A percentile compares a stretch with the other conserved stretches of the same genome.
Evolutionary conservation across 495 filamentous ascomycete genomes (phyloP).

Genomic region (Aspergillus cristatus): DNA sequence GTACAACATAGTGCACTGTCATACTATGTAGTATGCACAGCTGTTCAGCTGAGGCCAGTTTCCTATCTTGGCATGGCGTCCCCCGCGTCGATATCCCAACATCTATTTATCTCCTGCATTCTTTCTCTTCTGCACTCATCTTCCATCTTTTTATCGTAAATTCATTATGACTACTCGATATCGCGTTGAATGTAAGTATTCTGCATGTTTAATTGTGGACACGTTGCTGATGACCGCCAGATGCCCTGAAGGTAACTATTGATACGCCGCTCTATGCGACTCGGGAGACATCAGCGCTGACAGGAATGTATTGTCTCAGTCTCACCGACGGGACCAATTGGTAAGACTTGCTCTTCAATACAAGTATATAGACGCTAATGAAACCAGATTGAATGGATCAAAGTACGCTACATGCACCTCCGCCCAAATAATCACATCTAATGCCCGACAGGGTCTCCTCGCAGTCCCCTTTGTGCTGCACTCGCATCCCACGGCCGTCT

Average conservation of each 20-base stretch:
- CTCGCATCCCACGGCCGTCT: constrained; percentile 82
- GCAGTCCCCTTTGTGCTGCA: constrained; percentile 96
- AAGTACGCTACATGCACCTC: constrained; percentile 44
- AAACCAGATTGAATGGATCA: constrained; percentile 58
- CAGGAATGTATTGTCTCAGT: constrained; percentile 30
- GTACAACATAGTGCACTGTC: no score
- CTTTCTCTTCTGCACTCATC: neutral
- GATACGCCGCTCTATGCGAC: neutral
- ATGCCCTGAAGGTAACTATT: constrained; percentile 62
- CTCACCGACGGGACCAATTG: constrained; percentile 80
- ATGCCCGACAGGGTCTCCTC: constrained; percentile 75
- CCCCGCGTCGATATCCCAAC: no score
- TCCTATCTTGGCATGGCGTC: no score
- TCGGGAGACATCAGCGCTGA: no score
- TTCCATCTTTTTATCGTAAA: neutral
- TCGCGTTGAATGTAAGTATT: constrained; percentile 72
- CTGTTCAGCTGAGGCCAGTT: neutral
- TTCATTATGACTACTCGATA: constrained; percentile 84
- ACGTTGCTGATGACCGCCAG: constrained; percentile 26
- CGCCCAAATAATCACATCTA: neutral
- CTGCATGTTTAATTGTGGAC: constrained; percentile 10
- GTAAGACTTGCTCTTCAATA: constrained; percentile 35
- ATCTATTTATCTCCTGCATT: no score
- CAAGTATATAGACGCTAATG: neutral
- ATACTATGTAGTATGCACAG: no score